phyloP scores from a whole-genome alignment of 768 basidiomycete species.

The Hirschioporus abietinus region DNA sequence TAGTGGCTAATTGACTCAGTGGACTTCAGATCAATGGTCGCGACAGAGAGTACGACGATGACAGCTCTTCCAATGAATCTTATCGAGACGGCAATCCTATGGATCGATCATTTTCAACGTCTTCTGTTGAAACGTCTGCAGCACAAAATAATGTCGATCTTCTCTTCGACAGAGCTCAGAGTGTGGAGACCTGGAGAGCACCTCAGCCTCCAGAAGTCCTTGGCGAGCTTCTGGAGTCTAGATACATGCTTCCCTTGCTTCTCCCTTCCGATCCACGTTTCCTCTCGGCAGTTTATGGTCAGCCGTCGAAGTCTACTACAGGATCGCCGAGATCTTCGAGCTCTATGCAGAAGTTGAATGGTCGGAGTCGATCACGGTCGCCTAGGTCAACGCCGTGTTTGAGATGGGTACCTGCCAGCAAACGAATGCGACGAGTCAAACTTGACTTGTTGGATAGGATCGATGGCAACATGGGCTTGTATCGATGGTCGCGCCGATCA shows the following conservation, averaged over 20 bases:
- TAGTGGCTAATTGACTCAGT: constrained; percentile 5
- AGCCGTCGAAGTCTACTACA: constrained; percentile 22
- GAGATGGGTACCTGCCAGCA: constrained; percentile 55
- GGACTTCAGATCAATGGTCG: constrained; percentile 56
- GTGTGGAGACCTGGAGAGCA: constrained; percentile 73
- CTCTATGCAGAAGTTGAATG: not conserved
- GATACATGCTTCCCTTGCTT: constrained; percentile 85
- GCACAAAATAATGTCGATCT: constrained; percentile 65
- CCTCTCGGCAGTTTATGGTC: constrained; percentile 63
- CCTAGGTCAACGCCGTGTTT: constrained; percentile 18
- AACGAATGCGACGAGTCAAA: constrained; percentile 56
- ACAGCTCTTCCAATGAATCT: constrained; percentile 38
- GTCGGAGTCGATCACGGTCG: constrained; percentile 1
- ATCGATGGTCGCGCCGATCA: constrained; percentile 52
- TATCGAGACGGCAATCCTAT: constrained; percentile 34
- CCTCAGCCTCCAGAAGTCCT: constrained; percentile 72
- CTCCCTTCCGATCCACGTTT: constrained; percentile 79
- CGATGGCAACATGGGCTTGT: constrained; percentile 56
- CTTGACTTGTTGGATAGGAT: constrained; percentile 62
- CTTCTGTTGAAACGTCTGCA: constrained; percentile 25
- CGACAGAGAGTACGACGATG: constrained; percentile 62
- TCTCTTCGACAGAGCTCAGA: constrained; percentile 66
- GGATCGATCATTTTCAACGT: constrained; percentile 26
- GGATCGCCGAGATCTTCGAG: constrained; percentile 2
- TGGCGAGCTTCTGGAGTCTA: constrained; percentile 88